These are phyloP conservation scores for Xylariales sp. DNA, from an alignment of 2,329 filamentous ascomycete species.

Conservation along the genomic window DNA sequence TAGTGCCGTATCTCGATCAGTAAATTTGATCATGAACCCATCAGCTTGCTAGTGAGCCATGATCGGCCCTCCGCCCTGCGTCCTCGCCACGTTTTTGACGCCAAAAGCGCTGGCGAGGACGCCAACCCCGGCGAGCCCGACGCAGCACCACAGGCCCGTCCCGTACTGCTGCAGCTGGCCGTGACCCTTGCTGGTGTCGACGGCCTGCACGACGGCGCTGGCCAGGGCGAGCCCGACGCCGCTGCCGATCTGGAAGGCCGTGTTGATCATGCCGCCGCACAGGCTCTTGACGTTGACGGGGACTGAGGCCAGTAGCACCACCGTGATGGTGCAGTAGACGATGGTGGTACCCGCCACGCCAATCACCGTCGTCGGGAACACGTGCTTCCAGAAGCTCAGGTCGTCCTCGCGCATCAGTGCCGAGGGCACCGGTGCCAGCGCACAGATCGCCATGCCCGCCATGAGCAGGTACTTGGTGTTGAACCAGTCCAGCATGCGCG, in stretches of 20 bases:
- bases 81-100: slow-evolving; percentile 11
- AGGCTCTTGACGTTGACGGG: slow-evolving; percentile 33
- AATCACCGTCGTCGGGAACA: slow-evolving; percentile 31
- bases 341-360: slow-evolving; percentile 34
- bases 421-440: slow-evolving; percentile 30
- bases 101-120: slow-evolving; percentile 20
- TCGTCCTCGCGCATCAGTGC: slow-evolving; percentile 14
- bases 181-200: slow-evolving; percentile 30
- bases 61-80: neutral
- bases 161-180: slow-evolving; percentile 27
- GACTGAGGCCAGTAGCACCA: slow-evolving; percentile 32
- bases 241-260: slow-evolving; percentile 4
- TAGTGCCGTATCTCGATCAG: too few relatives aligned
- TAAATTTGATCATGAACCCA: too few relatives aligned
- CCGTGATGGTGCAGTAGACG: slow-evolving; percentile 36
- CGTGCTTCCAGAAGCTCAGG: slow-evolving; percentile 28
- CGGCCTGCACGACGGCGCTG: slow-evolving; percentile 25
- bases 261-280: slow-evolving; percentile 5
- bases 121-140: slow-evolving; percentile 31
- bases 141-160: slow-evolving; percentile 36
- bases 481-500: slow-evolving; percentile 29
- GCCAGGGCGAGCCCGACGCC: slow-evolving; percentile 2
- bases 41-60: slow-evolving; percentile 4
- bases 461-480: slow-evolving; percentile 32
- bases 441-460: slow-evolving; percentile 26